Base-by-base conservation (phyloP, 148 eudicot genomes). In the Heliosperma pusillum region DNA sequence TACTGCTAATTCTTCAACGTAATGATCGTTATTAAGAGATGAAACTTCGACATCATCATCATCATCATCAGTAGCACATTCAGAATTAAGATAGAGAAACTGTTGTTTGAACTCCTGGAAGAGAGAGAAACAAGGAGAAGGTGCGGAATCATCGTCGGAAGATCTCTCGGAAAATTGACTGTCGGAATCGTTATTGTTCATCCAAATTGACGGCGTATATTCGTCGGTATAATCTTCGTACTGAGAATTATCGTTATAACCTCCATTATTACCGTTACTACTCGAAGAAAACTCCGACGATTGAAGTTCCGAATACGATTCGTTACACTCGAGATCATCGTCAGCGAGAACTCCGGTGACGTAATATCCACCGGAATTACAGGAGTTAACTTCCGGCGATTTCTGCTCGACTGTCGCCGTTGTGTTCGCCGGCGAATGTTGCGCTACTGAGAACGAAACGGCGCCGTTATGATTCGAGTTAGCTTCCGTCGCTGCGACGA, bases 111-210 rank as follows among this genome's bases (percentile, higher is more conserved):
- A 89, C 65, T 85, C 85, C 67, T 82, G 77, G 79, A 90, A 85
- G 74, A 90, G 84, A 50, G 88, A 82, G 74, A 77, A 90, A 27
- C 89, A 81, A 63, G 91, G 92, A 17, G 99, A 88, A 25, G 92
- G 85, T 81, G 57, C 71, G 3, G 70, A 75, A 33, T 89, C 92
- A 16, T 80, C 87, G 25, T 57, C 59, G 7, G 0, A 50, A 25
- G 94, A 89, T 57, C 81, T 80, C 81, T 88, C 96, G 0, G 99
- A 96, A 71, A 96, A 96, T 50, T 96, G 90, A 77, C 97, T 96
- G 25, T 93, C 99, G n/a, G 97, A 86, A 19, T 11, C 13, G 3
- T 47, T 10, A 3, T 85, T 10, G 10, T 85, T 85, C 69, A 71
- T 69, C 90, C 92, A 90, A 4, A 84, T 29, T 7, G 97, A 92